Conservation (phyloP, 352 stramenopile species). For the Phytophthora idaei region DNA sequence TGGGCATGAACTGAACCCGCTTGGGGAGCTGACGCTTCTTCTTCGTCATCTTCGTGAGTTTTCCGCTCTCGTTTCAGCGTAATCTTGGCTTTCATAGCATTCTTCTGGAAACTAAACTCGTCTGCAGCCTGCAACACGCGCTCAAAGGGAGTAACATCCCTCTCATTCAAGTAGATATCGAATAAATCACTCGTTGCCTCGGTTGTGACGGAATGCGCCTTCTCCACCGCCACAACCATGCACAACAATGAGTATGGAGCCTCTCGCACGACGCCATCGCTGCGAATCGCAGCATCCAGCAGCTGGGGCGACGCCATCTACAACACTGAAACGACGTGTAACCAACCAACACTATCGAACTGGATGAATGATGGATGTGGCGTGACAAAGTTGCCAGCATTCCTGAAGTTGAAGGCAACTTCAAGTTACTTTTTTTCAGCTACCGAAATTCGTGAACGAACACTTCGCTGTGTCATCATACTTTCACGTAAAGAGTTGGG, state of each 20-base stretch:
- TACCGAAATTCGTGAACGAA: neutral
- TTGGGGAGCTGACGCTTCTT: neutral
- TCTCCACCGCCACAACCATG: conserved; percentile 30
- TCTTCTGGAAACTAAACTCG: conserved; percentile 25
- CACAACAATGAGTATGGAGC: conserved; percentile 31
- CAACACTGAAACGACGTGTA: conserved; percentile 7
- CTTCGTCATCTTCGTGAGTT: conserved; percentile 8
- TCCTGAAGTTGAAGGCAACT: conserved; percentile 28
- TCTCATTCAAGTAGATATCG: conserved; percentile 17
- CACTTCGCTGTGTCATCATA: too few relatives aligned
- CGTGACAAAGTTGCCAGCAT: neutral
- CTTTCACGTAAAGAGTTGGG: neutral
- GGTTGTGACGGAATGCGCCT: conserved; percentile 1
- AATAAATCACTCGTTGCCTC: neutral
- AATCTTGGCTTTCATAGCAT: neutral
- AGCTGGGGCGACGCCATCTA: conserved; percentile 26
- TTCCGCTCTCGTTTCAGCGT: conserved; percentile 5
- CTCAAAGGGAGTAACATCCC: conserved; percentile 24
- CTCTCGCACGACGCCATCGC: conserved; percentile 26
- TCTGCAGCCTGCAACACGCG: conserved; percentile 21
- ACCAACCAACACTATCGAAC: conserved; percentile 13
- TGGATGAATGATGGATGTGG: neutral
- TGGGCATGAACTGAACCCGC: conserved; percentile 6
- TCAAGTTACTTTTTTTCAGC: conserved; percentile 17
- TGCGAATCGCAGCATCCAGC: conserved; percentile 23